These are phyloP conservation scores for Mollisiaceae sp. DNA, from an alignment of 2,329 filamentous ascomycete genomes.

Conservation along the genomic window DNA sequence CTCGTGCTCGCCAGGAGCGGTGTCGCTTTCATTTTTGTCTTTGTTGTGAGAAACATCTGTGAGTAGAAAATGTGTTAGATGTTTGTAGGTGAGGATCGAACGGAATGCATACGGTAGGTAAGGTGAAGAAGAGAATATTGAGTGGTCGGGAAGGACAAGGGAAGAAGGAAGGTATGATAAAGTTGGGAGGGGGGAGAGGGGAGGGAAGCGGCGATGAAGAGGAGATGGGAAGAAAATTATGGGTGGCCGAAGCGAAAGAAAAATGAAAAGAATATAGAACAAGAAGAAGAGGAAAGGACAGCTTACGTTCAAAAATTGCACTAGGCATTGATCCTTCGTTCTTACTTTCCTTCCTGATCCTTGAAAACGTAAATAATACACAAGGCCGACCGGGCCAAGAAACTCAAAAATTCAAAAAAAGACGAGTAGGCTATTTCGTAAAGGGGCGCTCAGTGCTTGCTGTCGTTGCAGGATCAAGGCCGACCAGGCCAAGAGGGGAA, in stretches of 20 bases:
- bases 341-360: neutral
- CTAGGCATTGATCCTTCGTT: neutral
- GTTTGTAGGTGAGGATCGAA: neutral
- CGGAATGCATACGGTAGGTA: neutral
- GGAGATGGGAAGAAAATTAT: neutral
- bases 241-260: too few relatives aligned
- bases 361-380: constrained; percentile 3
- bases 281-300: neutral
- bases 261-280: too few relatives aligned
- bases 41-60: constrained; percentile 6
- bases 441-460: constrained; percentile 5
- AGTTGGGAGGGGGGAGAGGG: neutral
- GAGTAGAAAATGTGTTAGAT: neutral
- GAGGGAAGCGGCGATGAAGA: too few relatives aligned
- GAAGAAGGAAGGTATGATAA: neutral
- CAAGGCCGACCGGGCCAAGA: neutral
- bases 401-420: neutral
- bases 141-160: neutral
- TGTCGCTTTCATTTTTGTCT: constrained; percentile 2
- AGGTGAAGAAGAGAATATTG: neutral
- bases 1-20: neutral
- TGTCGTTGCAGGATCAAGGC: constrained; percentile 1
- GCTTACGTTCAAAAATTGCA: constrained; percentile 6
- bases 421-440: neutral
- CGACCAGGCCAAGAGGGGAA: constrained; percentile 1